Base-by-base conservation (phyloP, 331 rosid genomes). In the Malus hybrid region DNA sequence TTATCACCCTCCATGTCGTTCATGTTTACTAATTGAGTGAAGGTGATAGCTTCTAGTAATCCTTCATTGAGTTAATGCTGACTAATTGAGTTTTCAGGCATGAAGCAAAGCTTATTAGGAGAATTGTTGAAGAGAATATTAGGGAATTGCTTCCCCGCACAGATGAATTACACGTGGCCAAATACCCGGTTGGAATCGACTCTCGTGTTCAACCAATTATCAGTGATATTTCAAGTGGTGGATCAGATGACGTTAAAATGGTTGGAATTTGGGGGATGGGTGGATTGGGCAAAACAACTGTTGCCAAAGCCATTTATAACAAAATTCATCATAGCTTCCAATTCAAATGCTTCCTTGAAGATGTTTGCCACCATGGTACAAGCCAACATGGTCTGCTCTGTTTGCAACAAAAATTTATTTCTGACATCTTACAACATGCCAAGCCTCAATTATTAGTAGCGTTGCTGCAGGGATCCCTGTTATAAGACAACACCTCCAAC, bases 201-300 rank as follows among this genome's bases (percentile, higher is more conserved):
- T 24, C 24, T 24, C 24, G 24, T 24, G 24, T 24, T 24, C 24
- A 24, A 24, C 24, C 24, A 24, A 24, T 24, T 24, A 24, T 24
- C 24, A 24, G 24, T 24, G 24, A 24, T 24, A 24, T 24, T 24
- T 24, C 11, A 36, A 36, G n/a, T 59, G 29, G 24, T 2, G 7
- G 18, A 6, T 32, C 16, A 16, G 6, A 46, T 39, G 74, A 48
- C 13, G 70, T 14, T 33, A 70, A 64, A 3, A 16, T 73, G 13
- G 18, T 79, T 19, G 83, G 83, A 24, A 79, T 77, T 59, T 77
- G 67, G 70, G 80, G 75, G 9, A 77, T 77, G 70, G 75, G 69
- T 22, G 74, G 80, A 77, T 5, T 69, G 50, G 74, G 63, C 1
- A 77, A 77, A 59, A 55, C 80, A 70, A 60, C 69, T n/a, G 4